Conservation (phyloP, 352 stramenopile species). For the Globisporangium irregulare region DNA sequence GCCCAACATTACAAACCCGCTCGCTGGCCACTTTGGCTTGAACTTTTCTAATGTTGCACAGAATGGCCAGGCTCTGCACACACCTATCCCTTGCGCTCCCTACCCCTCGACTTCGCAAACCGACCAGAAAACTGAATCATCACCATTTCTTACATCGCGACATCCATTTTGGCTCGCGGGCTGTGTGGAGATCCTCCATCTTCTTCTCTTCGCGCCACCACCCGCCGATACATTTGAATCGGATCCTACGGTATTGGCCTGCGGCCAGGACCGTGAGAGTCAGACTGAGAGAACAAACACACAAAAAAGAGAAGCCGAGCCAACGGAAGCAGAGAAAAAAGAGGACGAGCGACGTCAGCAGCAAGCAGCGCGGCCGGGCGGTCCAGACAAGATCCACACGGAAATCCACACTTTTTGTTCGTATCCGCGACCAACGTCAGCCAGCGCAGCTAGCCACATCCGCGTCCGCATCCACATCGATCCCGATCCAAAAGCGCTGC, state of each 20-base stretch:
- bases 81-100: neutral
- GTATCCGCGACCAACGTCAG: constrained; percentile 12
- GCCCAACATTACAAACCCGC: neutral
- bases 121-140: constrained; percentile 29
- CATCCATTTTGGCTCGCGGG: neutral
- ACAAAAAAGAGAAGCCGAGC: constrained; percentile 13
- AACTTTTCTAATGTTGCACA: neutral
- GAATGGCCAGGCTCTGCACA: neutral
- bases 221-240: neutral
- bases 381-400: constrained; percentile 22
- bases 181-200: neutral
- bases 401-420: constrained; percentile 18
- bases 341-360: neutral
- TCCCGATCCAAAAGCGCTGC: neutral
- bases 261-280: constrained; percentile 2
- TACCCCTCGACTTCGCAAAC: constrained; percentile 3
- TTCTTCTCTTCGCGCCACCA: constrained; percentile 1
- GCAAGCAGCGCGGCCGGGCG: neutral
- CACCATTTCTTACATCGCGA: constrained; percentile 7
- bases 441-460: neutral
- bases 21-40: neutral
- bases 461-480: neutral
- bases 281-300: constrained; percentile 17
- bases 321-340: neutral
- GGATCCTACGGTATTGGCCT: neutral